Evolutionary conservation across 2,329 filamentous ascomycete species (phyloP), one percentile per base, ranked within the genome.

Genomic region (Aspergillus sp.): DNA sequence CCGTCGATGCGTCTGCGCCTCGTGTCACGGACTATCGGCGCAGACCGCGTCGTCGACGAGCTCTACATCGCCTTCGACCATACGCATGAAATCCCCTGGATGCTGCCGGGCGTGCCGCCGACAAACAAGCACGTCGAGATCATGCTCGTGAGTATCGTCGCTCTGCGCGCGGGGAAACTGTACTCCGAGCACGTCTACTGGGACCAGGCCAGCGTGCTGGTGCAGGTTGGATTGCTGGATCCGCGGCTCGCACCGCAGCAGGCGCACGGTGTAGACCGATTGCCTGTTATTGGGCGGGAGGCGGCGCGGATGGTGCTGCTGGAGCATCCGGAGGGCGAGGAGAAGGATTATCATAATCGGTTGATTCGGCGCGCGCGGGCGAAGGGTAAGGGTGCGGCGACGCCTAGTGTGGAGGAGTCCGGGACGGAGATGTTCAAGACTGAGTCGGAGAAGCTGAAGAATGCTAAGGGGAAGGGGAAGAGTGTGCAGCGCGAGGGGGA

Each of bases 1-100:
- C 74, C 75, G 0, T 79, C 78, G 1, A 71, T 81, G 59, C 73
- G 74, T 36, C 74, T 83, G 52, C 77, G 76, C 10, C 74, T 86
- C 2, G 65, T 86, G 3, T 82, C 78, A 2, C 79, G 83, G 6
- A 86, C 83, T 0, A 72, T 81, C 3, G 82, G 82, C 16, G 72
- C 74, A 0, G 81, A 84, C 58, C 76, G 80, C 22, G 72, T 85
- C n/a, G 82, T 84, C 10, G 83, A 86, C 59, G 83, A 86, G 60
- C 69, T 85, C 16, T 77, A 79, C 57, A 63, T 82, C 6, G 73
- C 77, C 0, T 84, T 85, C 62, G 78, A 78, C 50, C 83, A 86
- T 59, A 80, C 79, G 0, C 72, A 76, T 26, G 72, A 77, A 33
- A 75, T 85, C 45, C 76, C 77, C 1, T 85, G 82, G 82, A 78